A percentile compares a stretch with the other conserved stretches of the same genome.
These are phyloP conservation scores for Scutellaria barbata DNA, from an alignment of 257 asterid genomes.

Conservation along the genomic window DNA sequence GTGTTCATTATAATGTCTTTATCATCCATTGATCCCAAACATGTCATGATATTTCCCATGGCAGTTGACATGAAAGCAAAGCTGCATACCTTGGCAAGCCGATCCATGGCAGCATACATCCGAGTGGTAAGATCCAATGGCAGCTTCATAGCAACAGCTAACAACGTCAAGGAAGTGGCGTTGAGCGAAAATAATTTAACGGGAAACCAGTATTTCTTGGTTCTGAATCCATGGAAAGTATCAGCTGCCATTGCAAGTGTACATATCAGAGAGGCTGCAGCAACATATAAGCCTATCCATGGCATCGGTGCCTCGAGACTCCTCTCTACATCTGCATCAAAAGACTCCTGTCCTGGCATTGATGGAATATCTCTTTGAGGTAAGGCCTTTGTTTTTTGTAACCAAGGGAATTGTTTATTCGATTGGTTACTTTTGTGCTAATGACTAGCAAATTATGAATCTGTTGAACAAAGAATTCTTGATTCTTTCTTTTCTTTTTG, in stretches of 20 bases:
- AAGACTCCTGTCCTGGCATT: slow-evolving; percentile 32
- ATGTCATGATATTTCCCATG: slow-evolving; percentile 37
- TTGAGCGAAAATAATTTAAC: slow-evolving; percentile 44
- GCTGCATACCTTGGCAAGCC: slow-evolving; percentile 43
- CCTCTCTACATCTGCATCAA: slow-evolving; percentile 35
- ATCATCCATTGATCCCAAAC: slow-evolving; percentile 45
- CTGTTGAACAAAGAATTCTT: background rate
- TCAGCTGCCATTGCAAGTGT: slow-evolving; percentile 50
- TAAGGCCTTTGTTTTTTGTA: slow-evolving; percentile 1
- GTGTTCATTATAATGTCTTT: slow-evolving; percentile 36
- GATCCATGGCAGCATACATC: slow-evolving; percentile 31
- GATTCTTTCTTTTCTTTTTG: slow-evolving; percentile 10
- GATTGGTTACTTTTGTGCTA: slow-evolving; percentile 14
- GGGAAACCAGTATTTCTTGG: slow-evolving; percentile 50
- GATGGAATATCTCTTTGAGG: slow-evolving; percentile 32
- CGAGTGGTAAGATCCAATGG: slow-evolving; percentile 44
- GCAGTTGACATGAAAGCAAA: slow-evolving; percentile 39
- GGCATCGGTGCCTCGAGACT: slow-evolving; percentile 39
- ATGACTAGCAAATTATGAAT: background rate
- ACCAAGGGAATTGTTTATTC: slow-evolving; percentile 3
- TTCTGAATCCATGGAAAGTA: slow-evolving; percentile 38
- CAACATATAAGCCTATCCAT: slow-evolving; percentile 45
- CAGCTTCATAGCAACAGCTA: slow-evolving; percentile 52
- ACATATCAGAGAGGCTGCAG: slow-evolving; percentile 42
- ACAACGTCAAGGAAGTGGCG: slow-evolving; percentile 44